These are phyloP conservation scores for Eucalyptus marginata DNA, from an alignment of 345 rosid species.

Conservation along the genomic window DNA sequence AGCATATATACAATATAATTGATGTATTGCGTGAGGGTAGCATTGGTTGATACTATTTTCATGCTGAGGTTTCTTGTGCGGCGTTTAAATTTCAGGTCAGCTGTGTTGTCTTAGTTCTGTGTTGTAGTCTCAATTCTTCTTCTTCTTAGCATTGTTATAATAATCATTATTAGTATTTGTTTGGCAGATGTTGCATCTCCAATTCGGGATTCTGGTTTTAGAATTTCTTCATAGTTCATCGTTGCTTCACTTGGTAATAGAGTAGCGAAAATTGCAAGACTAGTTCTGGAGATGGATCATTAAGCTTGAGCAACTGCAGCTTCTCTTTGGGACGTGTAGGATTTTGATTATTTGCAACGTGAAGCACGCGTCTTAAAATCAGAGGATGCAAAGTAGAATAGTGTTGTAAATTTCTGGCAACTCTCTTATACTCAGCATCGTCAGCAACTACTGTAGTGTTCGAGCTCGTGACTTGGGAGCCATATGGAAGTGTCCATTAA, in stretches of 20 bases:
- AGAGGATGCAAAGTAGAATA: not conserved
- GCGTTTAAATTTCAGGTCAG: not conserved
- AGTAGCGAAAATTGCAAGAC: not conserved
- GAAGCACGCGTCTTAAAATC: too few relatives aligned
- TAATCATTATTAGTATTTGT: not conserved
- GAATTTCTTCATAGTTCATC: not conserved
- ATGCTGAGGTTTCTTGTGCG: not conserved
- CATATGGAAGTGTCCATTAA: not conserved
- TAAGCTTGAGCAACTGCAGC: too few relatives aligned
- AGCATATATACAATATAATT: constrained; percentile 71
- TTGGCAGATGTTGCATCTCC: not conserved
- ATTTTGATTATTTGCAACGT: too few relatives aligned
- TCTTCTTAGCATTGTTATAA: not conserved
- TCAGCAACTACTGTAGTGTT: not conserved
- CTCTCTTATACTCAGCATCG: not conserved
- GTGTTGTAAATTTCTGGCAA: not conserved
- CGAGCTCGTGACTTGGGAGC: not conserved
- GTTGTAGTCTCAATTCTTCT: not conserved
- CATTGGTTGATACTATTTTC: not conserved
- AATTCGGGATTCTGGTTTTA: not conserved
- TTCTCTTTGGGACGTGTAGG: too few relatives aligned
- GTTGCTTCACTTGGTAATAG: not conserved
- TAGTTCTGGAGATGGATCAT: not conserved
- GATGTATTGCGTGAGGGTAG: constrained; percentile 38
- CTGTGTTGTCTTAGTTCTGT: not conserved